phyloP scores from a whole-genome alignment of 495 filamentous ascomycete genomes.

The Tetracladium marchalianum region DNA sequence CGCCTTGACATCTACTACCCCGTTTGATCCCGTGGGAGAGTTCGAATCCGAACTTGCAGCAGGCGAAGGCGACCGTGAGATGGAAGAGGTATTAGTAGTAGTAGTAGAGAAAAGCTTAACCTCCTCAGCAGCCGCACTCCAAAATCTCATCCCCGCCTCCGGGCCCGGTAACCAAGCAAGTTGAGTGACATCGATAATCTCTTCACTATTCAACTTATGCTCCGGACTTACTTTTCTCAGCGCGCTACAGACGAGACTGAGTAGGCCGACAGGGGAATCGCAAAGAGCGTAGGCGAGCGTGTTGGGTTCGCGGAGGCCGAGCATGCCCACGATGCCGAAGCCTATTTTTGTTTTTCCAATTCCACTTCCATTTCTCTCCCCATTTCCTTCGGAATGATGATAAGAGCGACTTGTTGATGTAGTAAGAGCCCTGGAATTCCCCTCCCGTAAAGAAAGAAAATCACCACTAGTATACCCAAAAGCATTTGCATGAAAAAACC shows the following conservation, averaged over 20 bases:
- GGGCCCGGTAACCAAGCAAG: conserved; percentile 41
- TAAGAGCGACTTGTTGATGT: background rate
- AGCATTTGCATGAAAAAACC: conserved; percentile 26
- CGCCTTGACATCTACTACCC: too few relatives aligned
- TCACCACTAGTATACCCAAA: conserved; percentile 32
- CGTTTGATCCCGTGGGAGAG: background rate
- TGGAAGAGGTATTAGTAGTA: too few relatives aligned
- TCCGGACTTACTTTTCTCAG: conserved; percentile 24
- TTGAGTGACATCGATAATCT: conserved; percentile 35
- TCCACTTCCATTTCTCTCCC: too few relatives aligned
- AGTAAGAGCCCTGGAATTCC: background rate
- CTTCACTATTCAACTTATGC: conserved; percentile 26
- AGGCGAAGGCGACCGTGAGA: too few relatives aligned
- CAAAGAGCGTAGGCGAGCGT: conserved; percentile 41
- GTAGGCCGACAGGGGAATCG: conserved; percentile 41
- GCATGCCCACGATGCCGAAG: conserved; percentile 3
- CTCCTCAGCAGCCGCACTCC: conserved; percentile 28
- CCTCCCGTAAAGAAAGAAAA: conserved; percentile 10
- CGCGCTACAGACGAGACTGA: conserved; percentile 31
- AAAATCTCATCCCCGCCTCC: conserved; percentile 35
- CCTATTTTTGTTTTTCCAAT: background rate
- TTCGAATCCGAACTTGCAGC: too few relatives aligned
- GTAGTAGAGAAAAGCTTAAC: background rate
- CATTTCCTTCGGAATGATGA: too few relatives aligned
- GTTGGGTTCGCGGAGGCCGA: conserved; percentile 32